These are phyloP conservation scores for Magnusiomyces paraingens DNA, from an alignment of 1,139 yeast genomes.

Conservation along the genomic window DNA sequence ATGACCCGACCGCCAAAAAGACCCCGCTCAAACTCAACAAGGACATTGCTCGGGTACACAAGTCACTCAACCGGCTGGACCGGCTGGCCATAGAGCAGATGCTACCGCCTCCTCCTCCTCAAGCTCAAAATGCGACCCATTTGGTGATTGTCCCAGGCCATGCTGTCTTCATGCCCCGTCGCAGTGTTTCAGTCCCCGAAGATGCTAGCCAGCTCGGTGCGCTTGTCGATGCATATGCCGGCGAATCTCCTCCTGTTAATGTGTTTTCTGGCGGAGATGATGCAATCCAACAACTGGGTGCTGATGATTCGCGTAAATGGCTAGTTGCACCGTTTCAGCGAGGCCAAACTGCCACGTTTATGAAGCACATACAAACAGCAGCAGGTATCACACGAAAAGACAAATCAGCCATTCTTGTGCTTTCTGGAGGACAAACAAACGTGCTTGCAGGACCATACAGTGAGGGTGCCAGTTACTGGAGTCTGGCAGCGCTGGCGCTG, in stretches of 20 bases:
- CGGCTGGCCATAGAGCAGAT: background rate
- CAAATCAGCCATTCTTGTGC: conserved; percentile 36
- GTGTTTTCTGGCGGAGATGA: conserved; percentile 29
- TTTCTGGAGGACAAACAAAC: conserved; percentile 75
- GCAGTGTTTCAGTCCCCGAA: conserved; percentile 12
- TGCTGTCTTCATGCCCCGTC: conserved; percentile 47
- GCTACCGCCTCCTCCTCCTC: conserved; percentile 1
- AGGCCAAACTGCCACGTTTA: conserved; percentile 62
- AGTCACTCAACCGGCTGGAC: too few relatives aligned
- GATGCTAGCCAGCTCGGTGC: conserved; percentile 35
- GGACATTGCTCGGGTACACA: too few relatives aligned
- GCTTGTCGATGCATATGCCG: conserved; percentile 9
- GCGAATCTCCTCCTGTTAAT: conserved; percentile 2
- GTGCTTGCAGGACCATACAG: conserved; percentile 44
- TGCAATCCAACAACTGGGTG: conserved; percentile 11
- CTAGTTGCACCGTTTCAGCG: conserved; percentile 55
- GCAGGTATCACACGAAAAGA: conserved; percentile 31
- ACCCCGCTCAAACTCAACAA: too few relatives aligned
- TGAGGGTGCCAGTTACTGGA: conserved; percentile 42
- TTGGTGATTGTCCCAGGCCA: conserved; percentile 63
- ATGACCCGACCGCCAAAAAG: background rate
- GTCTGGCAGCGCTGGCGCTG: conserved; percentile 12
- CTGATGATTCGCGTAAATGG: conserved; percentile 36
- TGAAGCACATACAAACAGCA: conserved; percentile 51
- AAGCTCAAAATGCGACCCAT: conserved; percentile 21